phyloP scores from a whole-genome alignment of 805 yeast species.

The Tetrapisispora iriomotensis region DNA sequence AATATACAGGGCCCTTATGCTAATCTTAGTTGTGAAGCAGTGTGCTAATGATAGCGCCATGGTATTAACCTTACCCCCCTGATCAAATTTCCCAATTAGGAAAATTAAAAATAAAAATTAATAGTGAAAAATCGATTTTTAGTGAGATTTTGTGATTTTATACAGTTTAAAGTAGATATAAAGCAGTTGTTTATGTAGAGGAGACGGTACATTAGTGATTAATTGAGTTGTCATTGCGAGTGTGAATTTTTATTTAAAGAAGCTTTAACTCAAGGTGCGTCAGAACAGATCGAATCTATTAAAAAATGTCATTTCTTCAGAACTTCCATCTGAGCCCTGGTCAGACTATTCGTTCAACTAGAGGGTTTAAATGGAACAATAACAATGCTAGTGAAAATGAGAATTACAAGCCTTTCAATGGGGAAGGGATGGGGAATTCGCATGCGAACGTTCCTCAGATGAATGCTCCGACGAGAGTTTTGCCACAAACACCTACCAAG shows the following conservation, averaged over 20 bases:
- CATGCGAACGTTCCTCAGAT: neutral
- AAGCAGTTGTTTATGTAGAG: too few species aligned
- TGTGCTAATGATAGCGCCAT: too few species aligned
- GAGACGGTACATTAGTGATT: too few species aligned
- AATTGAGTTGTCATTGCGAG: too few species aligned
- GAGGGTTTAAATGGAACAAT: constrained; percentile 36
- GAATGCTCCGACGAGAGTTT: constrained; percentile 8
- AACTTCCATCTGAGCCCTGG: constrained; percentile 34
- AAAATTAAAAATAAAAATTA: neutral
- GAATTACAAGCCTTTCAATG: neutral
- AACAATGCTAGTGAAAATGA: constrained; percentile 3
- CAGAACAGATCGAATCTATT: neutral
- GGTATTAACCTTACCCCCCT: too few species aligned
- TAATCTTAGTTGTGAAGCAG: too few species aligned
- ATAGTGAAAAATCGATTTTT: neutral
- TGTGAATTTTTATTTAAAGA: too few species aligned
- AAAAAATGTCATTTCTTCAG: constrained; percentile 4
- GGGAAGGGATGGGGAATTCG: neutral
- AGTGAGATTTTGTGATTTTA: neutral
- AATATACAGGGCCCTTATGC: too few species aligned
- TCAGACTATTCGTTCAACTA: constrained; percentile 38
- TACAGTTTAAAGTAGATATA: too few species aligned
- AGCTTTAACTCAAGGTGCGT: too few species aligned
- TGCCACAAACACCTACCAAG: constrained; percentile 3
- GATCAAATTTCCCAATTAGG: constrained; percentile 1